phyloP scores from a whole-genome alignment of 192 early-diverging fungal species.

The Borealophlyctis nickersoniae region DNA sequence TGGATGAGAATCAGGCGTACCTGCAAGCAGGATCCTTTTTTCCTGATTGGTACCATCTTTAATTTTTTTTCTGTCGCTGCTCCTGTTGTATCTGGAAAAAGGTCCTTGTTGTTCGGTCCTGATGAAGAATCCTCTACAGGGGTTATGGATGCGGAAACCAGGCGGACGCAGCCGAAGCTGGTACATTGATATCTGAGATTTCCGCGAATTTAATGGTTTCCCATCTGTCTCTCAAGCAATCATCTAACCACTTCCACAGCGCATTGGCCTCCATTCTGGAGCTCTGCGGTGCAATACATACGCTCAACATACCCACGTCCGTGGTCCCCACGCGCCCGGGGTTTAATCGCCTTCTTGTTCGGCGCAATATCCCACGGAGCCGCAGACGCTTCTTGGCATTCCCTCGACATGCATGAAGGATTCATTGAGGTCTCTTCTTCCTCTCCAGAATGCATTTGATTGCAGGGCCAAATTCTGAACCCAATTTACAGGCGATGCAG shows the following conservation, averaged over 20 bases:
- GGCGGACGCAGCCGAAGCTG: slow-evolving; percentile 41
- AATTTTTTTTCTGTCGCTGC: background rate
- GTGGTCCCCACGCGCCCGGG: slow-evolving; percentile 48
- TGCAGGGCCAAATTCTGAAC: background rate
- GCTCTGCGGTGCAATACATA: slow-evolving; percentile 52
- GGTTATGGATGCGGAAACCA: slow-evolving; percentile 53
- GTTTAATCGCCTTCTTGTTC: slow-evolving; percentile 62
- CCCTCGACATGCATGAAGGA: slow-evolving; percentile 49
- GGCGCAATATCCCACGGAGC: slow-evolving; percentile 65
- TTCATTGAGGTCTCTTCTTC: slow-evolving; percentile 46
- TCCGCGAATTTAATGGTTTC: background rate
- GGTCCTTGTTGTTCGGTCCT: too few relatives aligned
- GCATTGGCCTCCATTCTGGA: slow-evolving; percentile 71
- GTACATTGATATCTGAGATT: slow-evolving; percentile 24
- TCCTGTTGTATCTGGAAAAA: too few relatives aligned
- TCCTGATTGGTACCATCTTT: slow-evolving; percentile 53
- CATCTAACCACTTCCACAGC: slow-evolving; percentile 34
- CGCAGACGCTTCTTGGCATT: slow-evolving; percentile 70
- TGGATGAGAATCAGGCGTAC: slow-evolving; percentile 3
- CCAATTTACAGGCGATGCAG: slow-evolving; percentile 31
- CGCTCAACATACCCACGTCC: slow-evolving; percentile 53
- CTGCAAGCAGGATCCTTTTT: slow-evolving; percentile 57
- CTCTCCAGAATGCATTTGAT: background rate
- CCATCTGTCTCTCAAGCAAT: background rate
- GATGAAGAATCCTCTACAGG: too few relatives aligned